Base-by-base conservation (phyloP, 805 yeast genomes). In the Suhomyces canberraensis region DNA sequence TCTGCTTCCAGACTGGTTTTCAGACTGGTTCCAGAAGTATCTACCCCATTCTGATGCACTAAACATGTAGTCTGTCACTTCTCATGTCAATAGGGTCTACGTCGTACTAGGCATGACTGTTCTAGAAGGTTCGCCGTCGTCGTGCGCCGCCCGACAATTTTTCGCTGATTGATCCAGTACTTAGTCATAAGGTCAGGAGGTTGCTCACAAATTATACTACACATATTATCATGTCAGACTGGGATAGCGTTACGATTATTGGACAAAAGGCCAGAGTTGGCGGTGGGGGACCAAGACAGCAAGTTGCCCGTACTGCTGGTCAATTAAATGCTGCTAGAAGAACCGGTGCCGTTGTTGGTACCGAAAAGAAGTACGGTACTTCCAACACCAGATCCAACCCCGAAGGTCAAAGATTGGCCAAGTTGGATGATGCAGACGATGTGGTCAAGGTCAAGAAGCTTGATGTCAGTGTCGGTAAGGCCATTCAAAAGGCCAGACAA, bases 331-430 rank as follows among this genome's bases (percentile, higher is more conserved):
- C 88, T 19, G 98, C 98, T 36, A 82, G 95, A 72, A 83, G 98
- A 74, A 61, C 82, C 16, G 98, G 98, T 46, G 75, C 79, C 37
- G 91, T 93, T 37, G 75, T 93, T 25, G 79, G 95, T 29, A 90
- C 90, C 29, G 98, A 91, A 62, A 91, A 91, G 79, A 93, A 91
- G 66, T 93, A 85, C 64, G 84, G 84, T 35, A 49, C 66, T 21
- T 50, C 72, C 51, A 86, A 84, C 65, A 60, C 69, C 37, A 72
- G 66, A 48, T 70, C 79, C 39, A 81, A 84, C 50, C 82, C 87
- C 20, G 98, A 91, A 58, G 98, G 98, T 34, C 98, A 93, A 72
- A 78, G 95, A 62, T 72, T 93, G 58, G 83, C 98, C 46, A 91
- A 80, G 71, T 76, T 93, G 51, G 98, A 93, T 63, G 82, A 95